A percentile compares a stretch with the other conserved stretches of the same genome.
These are phyloP conservation scores for Wickerhamomyces pijperi DNA, from an alignment of 805 yeast species.

Conservation along the genomic window DNA sequence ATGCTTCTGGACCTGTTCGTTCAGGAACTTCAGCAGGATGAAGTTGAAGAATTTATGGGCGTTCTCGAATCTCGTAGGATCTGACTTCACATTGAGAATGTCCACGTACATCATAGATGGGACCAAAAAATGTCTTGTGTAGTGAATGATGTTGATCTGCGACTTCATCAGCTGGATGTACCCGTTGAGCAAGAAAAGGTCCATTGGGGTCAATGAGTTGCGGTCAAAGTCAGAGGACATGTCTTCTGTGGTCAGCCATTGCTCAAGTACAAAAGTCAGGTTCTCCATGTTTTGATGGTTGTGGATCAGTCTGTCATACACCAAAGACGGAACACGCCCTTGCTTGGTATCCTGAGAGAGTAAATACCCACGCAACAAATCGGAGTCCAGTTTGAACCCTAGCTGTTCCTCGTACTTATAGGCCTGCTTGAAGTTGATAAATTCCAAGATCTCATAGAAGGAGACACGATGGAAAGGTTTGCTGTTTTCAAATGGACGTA, in stretches of 20 bases:
- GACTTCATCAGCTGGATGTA: not conserved
- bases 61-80: not conserved
- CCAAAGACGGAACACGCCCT: slow-evolving; percentile 1
- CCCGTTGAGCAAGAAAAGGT: not conserved
- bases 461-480: slow-evolving; percentile 1
- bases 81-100: not conserved
- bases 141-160: not conserved
- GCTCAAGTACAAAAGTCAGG: not conserved
- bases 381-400: slow-evolving; percentile 2
- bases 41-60: slow-evolving; percentile 1
- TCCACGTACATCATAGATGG: not conserved
- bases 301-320: not conserved
- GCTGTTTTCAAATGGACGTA: not conserved
- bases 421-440: slow-evolving; percentile 2
- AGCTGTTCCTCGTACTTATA: not conserved
- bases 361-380: slow-evolving; percentile 6
- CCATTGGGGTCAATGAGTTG: not conserved
- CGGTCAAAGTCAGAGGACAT: not conserved
- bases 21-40: slow-evolving; percentile 4
- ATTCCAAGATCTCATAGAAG: slow-evolving; percentile 1
- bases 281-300: not conserved
- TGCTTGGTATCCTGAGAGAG: not conserved
- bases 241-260: not conserved
- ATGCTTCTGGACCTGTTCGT: slow-evolving; percentile 3
- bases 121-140: not conserved